These are phyloP conservation scores for Acanthamoeba triangularis DNA, from an alignment of 208 protist genomes.

Conservation along the genomic window DNA sequence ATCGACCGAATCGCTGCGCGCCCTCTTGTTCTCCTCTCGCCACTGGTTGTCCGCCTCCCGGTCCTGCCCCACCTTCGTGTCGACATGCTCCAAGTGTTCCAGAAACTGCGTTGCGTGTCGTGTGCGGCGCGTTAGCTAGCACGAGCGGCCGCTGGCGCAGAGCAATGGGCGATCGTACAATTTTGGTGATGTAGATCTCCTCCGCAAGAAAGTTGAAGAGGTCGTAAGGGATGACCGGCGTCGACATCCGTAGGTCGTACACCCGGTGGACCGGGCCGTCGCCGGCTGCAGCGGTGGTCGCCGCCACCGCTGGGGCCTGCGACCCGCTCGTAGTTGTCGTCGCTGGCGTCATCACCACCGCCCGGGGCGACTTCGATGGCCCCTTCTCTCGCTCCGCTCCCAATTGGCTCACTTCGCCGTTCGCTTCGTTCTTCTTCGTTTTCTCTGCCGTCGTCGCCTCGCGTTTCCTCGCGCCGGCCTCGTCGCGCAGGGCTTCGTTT, in stretches of 20 bases:
- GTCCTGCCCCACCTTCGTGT: neutral
- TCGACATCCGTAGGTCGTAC: neutral
- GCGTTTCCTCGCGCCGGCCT: neutral
- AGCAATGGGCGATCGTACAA: constrained; percentile 24
- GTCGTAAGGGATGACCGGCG: neutral
- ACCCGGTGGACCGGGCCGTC: neutral
- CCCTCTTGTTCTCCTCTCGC: constrained; percentile 41
- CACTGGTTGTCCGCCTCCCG: constrained; percentile 62
- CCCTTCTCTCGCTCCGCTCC: no score
- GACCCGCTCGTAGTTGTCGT: neutral
- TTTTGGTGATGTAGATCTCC: constrained; percentile 39
- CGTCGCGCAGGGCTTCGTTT: constrained; percentile 8
- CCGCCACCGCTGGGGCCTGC: neutral
- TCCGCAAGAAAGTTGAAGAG: constrained; percentile 28
- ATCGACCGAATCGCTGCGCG: neutral
- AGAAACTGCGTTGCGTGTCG: neutral
- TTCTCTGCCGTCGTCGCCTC: neutral
- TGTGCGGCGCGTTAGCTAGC: neutral
- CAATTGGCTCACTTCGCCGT: no score
- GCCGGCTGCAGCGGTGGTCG: neutral
- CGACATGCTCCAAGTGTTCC: constrained; percentile 39
- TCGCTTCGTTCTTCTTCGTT: neutral
- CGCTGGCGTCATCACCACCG: no score
- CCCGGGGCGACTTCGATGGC: no score
- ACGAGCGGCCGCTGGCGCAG: neutral